Base-by-base conservation (phyloP, 2,329 filamentous ascomycete species). In the Akanthomyces lecanii region DNA sequence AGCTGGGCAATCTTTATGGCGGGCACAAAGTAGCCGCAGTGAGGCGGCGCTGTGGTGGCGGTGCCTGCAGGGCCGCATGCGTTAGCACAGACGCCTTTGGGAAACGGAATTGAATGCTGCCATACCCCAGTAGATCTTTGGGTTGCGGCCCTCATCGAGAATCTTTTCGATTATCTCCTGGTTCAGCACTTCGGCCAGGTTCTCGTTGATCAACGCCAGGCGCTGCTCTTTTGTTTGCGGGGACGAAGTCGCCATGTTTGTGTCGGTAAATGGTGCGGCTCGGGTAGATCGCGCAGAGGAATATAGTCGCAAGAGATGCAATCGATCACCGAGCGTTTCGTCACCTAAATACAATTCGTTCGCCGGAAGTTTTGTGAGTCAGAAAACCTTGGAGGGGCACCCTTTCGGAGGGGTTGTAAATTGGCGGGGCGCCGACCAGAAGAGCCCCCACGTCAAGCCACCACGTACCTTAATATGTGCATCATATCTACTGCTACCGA, bases 1-100 rank as follows among this genome's bases (percentile, higher is more conserved):
- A 96, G 87, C 74, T 97, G 89, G 45, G 92, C 92, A 66, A 97
- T 89, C 77, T 97, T 97, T 72, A 96, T 85, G 69, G 90, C 89
- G 6, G 92, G 89, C 11, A 95, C 89, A 66, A 96, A 91, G 82
- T 97, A 97, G 69, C 91, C 93, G 73, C 87, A 90, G 76, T 97
- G 93, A 61, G 92, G 92, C 65, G 88, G 84, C n/a, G 92, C 92
- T 0, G 92, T 96, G 18, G 91, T 92, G 21, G 91, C 90, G 45
- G 89, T 94, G 48, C 89, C 85, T 85, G 59, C 42, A 50, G 23
- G 48, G 33, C 11, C 28, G 25, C 3, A 25, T 11, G 16, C 5
- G 56, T 59, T 40, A 59, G 56, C 44, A 25, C 30, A 30, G n/a
- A 8, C 23, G 7, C 12, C 16, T 6, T 21, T 18, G 11, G 16